Percentiles rank a stretch among this genome's conserved stretches.
Conservation (phyloP, 805 yeast species). For the Saturnispora sanitii region DNA sequence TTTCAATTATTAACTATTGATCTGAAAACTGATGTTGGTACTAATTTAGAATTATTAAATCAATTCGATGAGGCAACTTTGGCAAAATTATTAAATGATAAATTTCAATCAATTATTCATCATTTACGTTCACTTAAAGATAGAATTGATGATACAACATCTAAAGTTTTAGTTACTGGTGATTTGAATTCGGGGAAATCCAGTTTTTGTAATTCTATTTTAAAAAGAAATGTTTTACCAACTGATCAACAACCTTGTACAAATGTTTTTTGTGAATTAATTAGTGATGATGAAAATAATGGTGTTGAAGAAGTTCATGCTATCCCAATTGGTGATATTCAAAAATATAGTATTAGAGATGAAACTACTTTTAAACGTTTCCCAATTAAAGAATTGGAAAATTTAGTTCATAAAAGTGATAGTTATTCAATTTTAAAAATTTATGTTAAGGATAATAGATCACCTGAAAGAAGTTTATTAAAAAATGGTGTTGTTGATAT, state of each 20-base stretch:
- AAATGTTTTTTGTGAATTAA: constrained; percentile 87
- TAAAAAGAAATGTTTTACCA: constrained; percentile 71
- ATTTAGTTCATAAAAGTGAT: constrained; percentile 66
- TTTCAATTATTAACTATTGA: constrained; percentile 57
- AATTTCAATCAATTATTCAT: constrained; percentile 51
- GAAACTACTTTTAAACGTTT: constrained; percentile 55
- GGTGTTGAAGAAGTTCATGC: constrained; percentile 91
- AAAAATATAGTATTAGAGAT: constrained; percentile 42
- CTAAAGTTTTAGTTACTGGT: constrained; percentile 93
- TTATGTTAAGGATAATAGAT: constrained; percentile 69
- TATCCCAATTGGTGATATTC: constrained; percentile 49
- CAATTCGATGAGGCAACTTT: constrained; percentile 59
- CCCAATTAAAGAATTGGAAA: constrained; percentile 47
- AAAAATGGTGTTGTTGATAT: constrained; percentile 90
- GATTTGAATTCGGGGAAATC: constrained; percentile 96
- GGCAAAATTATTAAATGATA: constrained; percentile 59
- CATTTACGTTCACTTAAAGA: constrained; percentile 67
- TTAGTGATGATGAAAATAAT: constrained; percentile 68
- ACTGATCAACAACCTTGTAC: constrained; percentile 98
- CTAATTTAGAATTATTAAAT: constrained; percentile 34
- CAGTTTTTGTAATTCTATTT: constrained; percentile 84
- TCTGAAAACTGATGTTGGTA: constrained; percentile 41
- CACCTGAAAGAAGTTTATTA: constrained; percentile 57
- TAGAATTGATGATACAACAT: constrained; percentile 81
- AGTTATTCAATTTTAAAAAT: constrained; percentile 65